Percentiles rank a stretch among this genome's conserved stretches.
phyloP scores from a whole-genome alignment of 352 stramenopile genomes.

The Globisporangium radiosum region DNA sequence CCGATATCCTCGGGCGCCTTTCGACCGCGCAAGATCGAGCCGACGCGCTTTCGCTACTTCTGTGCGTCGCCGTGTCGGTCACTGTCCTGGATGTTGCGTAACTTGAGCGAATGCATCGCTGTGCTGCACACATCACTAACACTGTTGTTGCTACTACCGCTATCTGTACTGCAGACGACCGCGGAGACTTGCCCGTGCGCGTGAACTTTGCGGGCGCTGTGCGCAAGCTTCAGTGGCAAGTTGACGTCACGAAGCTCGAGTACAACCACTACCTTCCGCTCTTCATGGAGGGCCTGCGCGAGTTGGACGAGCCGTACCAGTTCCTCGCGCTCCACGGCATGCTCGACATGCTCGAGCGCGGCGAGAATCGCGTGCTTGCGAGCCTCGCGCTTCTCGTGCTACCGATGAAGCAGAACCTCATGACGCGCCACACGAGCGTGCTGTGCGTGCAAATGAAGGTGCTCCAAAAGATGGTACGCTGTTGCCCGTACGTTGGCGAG shows the following conservation, averaged over 20 bases:
- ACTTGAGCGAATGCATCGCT: too few relatives aligned
- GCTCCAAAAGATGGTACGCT: constrained; percentile 60
- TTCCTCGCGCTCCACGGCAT: constrained; percentile 77
- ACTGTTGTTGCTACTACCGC: background rate
- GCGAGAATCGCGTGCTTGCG: constrained; percentile 50
- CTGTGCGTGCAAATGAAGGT: constrained; percentile 77
- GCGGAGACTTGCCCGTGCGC: constrained; percentile 60
- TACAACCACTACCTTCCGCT: constrained; percentile 87
- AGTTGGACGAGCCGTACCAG: constrained; percentile 77
- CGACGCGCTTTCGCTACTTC: constrained; percentile 79
- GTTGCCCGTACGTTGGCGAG: constrained; percentile 74
- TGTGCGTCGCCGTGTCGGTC: constrained; percentile 30
- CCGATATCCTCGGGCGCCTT: constrained; percentile 52
- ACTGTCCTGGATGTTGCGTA: background rate
- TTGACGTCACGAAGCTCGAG: constrained; percentile 65
- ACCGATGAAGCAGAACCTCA: constrained; percentile 85
- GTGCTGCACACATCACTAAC: background rate
- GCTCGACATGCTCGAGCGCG: constrained; percentile 79
- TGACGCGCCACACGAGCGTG: constrained; percentile 68
- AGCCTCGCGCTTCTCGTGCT: constrained; percentile 44
- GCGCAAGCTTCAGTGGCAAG: constrained; percentile 68
- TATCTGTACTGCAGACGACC: constrained; percentile 37
- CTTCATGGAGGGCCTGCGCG: constrained; percentile 91
- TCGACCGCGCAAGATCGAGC: constrained; percentile 58
- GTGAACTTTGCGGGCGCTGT: constrained; percentile 72